Evolutionary conservation across 2,329 filamentous ascomycete species (phyloP).

Genomic region (Penicillium crustosum): DNA sequence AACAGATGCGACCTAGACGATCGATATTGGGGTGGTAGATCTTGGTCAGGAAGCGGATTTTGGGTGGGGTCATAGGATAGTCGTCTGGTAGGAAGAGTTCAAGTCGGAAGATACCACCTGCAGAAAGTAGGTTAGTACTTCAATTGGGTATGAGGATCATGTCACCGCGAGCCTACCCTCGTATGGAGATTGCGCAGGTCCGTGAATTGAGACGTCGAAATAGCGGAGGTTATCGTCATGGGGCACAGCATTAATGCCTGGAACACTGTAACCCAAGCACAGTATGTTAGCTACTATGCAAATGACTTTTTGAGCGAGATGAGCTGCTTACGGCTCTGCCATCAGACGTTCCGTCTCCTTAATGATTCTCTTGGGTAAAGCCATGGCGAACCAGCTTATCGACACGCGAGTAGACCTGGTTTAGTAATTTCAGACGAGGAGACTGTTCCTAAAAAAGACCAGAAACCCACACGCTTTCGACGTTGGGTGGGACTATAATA

Average conservation of each 20-base stretch:
- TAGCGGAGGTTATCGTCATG: conserved; percentile 98
- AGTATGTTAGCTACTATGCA: neutral
- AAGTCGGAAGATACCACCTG: conserved; percentile 87
- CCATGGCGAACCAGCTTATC: conserved; percentile 47
- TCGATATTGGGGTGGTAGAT: conserved; percentile 99
- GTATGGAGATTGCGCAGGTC: conserved; percentile 87
- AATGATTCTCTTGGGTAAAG: conserved; percentile 92
- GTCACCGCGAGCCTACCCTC: conserved; percentile 62
- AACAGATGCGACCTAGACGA: conserved; percentile 91
- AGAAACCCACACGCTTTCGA: neutral
- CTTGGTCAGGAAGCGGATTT: conserved; percentile 97
- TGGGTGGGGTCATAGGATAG: conserved; percentile 98
- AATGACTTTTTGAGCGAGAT: neutral
- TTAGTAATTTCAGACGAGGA: conserved; percentile 1
- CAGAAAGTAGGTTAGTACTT: conserved; percentile 8
- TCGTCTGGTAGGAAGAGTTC: conserved; percentile 97
- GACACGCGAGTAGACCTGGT: conserved; percentile 14
- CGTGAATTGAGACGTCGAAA: conserved; percentile 96
- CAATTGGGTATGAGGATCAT: neutral
- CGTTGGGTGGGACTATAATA: neutral
- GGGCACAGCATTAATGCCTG: conserved; percentile 91
- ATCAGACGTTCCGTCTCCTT: conserved; percentile 98
- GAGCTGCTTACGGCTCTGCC: conserved; percentile 77
- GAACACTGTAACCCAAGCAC: conserved; percentile 63
- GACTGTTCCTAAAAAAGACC: neutral